Conservation (phyloP, 495 filamentous ascomycete genomes). For the Aspergillus heteromorphus region DNA sequence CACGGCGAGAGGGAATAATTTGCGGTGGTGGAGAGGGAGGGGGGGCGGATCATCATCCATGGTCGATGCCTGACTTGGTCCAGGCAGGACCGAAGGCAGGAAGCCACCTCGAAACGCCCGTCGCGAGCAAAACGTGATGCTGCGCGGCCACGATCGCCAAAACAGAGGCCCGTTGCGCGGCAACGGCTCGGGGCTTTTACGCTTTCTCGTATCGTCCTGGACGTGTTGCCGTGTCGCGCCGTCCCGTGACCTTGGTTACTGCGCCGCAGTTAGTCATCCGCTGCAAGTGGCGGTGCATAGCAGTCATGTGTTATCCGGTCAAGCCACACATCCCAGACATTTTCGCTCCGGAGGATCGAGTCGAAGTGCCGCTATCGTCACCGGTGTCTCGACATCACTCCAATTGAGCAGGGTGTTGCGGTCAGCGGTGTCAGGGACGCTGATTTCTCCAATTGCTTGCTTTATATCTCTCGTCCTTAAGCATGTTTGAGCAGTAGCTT, state of each 20-base stretch:
- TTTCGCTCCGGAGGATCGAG: constrained; percentile 14
- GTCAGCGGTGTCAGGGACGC: neutral
- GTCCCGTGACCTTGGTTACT: constrained; percentile 7
- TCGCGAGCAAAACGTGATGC: constrained; percentile 19
- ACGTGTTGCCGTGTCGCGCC: constrained; percentile 13
- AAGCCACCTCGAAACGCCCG: constrained; percentile 14
- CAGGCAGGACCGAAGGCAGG: constrained; percentile 14
- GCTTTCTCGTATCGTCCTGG: neutral
- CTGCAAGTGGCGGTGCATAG: constrained; percentile 11
- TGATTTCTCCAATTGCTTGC: neutral
- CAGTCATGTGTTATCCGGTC: constrained; percentile 4
- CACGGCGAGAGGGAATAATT: constrained; percentile 7
- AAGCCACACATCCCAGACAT: constrained; percentile 19
- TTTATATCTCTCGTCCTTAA: neutral
- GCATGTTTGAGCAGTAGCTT: constrained; percentile 13
- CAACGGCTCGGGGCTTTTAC: constrained; percentile 10
- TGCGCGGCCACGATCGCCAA: constrained; percentile 15
- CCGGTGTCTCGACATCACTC: constrained; percentile 8
- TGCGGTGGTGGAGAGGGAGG: constrained; percentile 1
- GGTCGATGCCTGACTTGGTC: constrained; percentile 15
- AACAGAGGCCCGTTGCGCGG: constrained; percentile 16
- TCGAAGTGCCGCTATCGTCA: constrained; percentile 2
- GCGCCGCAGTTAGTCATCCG: constrained; percentile 7
- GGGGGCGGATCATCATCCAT: constrained; percentile 10
- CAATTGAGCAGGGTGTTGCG: constrained; percentile 5